Percentiles rank a stretch among this genome's conserved stretches.
phyloP scores from a whole-genome alignment of 768 basidiomycete genomes.

The Astraeus odoratus region DNA sequence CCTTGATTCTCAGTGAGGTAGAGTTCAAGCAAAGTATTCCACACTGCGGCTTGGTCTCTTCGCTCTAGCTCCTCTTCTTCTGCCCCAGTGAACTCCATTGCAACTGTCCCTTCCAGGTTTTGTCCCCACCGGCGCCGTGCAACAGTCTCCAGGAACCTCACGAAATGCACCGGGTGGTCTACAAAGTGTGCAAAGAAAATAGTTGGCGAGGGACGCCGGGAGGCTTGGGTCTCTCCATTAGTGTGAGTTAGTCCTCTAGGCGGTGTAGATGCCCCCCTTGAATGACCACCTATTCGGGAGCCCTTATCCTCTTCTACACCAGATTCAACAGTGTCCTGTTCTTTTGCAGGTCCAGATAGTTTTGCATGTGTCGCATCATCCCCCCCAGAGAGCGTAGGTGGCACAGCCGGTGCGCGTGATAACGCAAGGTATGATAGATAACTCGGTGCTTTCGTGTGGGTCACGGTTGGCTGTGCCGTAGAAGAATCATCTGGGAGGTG shows the following conservation, averaged over 20 bases:
- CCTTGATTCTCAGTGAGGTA: slow-evolving; percentile 52
- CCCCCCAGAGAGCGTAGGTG: slow-evolving; percentile 33
- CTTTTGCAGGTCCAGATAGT: slow-evolving; percentile 9
- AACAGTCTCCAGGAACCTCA: slow-evolving; percentile 84
- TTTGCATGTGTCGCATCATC: slow-evolving; percentile 8
- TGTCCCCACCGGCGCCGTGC: slow-evolving; percentile 78
- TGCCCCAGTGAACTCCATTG: slow-evolving; percentile 11
- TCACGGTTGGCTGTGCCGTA: slow-evolving; percentile 15
- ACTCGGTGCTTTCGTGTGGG: slow-evolving; percentile 38
- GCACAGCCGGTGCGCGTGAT: slow-evolving; percentile 45
- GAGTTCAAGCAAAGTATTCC: slow-evolving; percentile 94
- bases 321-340: slow-evolving; percentile 5
- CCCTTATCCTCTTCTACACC: slow-evolving; percentile 14
- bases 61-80: slow-evolving; percentile 47
- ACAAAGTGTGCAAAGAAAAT: slow-evolving; percentile 93
- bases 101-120: slow-evolving; percentile 37
- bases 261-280: slow-evolving; percentile 16
- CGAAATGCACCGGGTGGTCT: slow-evolving; percentile 77
- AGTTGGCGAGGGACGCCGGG: slow-evolving; percentile 65
- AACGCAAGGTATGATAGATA: slow-evolving; percentile 79
- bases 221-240: slow-evolving; percentile 19
- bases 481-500: slow-evolving; percentile 35
- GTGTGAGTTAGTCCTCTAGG: background rate
- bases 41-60: slow-evolving; percentile 75
- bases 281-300: slow-evolving; percentile 20